Evolutionary conservation across 2,329 filamentous ascomycete genomes (phyloP), one percentile per base, ranked within the genome.

Genomic region (Arthrobotrys entomopaga): DNA sequence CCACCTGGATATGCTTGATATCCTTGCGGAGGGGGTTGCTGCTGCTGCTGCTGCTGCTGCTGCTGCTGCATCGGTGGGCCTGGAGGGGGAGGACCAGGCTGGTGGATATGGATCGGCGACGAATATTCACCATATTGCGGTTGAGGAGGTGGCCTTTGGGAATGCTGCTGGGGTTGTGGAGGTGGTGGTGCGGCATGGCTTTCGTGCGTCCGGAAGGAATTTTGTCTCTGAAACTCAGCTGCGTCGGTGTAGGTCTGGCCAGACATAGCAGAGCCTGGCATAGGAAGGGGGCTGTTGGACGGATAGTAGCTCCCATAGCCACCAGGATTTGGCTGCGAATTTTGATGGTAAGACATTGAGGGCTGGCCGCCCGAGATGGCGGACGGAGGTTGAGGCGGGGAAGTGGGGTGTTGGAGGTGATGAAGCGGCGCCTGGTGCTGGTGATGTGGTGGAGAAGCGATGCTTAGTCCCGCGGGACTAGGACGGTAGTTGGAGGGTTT

Each of bases 301-400:
- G 65, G 20, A 22, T 75, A 67, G 58, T 65, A 69, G 24, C 38
- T 29, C 8, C 50, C 46, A 52, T 75, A 69, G 40, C 57, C 65
- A 29, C 56, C 58, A 20, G 71, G 64, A 43, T 65, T 75, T 34
- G 65, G 38, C 48, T 75, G 71, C 19, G 63, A 64, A 43, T 75
- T 67, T 46, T 75, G 71, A 34, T 75, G 71, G 38, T 67, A 75
- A 56, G 71, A 75, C 63, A 75, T 67, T n/a, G 71, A 58, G 42
- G 52, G 60, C 60, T 60, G 71, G 46, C 54, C 54, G 53, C 52
- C 43, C 24, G 64, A 48, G 26, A 64, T 29, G 22, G 34, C 24
- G 34, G 64, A 67, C 65, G 71, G 63, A 75, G 52, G 71, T 67
- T 67, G 59, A 64, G 71, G 71, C 56, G 69, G 69, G 69, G 69